phyloP scores from a whole-genome alignment of 306 rosid genomes.

The Canavalia ensiformis region DNA sequence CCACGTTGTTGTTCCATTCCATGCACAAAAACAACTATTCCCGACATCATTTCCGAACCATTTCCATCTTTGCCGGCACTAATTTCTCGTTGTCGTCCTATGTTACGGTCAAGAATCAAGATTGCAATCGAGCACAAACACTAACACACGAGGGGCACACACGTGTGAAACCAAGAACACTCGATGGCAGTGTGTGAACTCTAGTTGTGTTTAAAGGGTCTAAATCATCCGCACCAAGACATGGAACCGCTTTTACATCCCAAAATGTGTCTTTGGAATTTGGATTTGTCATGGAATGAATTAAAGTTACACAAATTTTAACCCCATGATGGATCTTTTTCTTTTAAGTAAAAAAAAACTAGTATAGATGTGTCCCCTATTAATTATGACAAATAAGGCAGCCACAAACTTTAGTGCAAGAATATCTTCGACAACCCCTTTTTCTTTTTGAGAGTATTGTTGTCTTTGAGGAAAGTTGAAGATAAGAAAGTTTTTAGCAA shows the following conservation, averaged over 20 bases:
- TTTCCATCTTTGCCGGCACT: constrained; percentile 65
- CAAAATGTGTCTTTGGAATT: constrained; percentile 38
- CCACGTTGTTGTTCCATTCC: constrained; percentile 26
- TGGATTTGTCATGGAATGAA: constrained; percentile 46
- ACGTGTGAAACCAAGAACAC: constrained; percentile 49
- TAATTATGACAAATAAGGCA: constrained; percentile 46
- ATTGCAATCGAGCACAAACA: constrained; percentile 55
- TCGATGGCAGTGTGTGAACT: background rate
- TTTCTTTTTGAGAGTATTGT: constrained; percentile 50
- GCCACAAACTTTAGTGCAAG: constrained; percentile 46
- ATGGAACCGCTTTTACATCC: constrained; percentile 55
- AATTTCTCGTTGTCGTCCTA: constrained; percentile 60
- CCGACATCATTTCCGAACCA: constrained; percentile 30
- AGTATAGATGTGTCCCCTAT: constrained; percentile 29
- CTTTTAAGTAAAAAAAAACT: background rate
- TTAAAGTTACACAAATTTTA: constrained; percentile 45
- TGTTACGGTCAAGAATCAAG: constrained; percentile 44
- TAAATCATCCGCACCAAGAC: constrained; percentile 57
- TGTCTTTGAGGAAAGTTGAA: constrained; percentile 54
- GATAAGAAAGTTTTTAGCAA: constrained; percentile 51
- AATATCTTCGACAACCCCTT: constrained; percentile 48
- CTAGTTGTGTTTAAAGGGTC: background rate
- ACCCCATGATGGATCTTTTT: background rate
- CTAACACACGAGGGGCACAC: constrained; percentile 47
- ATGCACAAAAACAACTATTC: constrained; percentile 17